Base-by-base conservation (phyloP, 192 early-diverging fungal genomes). In the Chytriomyces confervae region DNA sequence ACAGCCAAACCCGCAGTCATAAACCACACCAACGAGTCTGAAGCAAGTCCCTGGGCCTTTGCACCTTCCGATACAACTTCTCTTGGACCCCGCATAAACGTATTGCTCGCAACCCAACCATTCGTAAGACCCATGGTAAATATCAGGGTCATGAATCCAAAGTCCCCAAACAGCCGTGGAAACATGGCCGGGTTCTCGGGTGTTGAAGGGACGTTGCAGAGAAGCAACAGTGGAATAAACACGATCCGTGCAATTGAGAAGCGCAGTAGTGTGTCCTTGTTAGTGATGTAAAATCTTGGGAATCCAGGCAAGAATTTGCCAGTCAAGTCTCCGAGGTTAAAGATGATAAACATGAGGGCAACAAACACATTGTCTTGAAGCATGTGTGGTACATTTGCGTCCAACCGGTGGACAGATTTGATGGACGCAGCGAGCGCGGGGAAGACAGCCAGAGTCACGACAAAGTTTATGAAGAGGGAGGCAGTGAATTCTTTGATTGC, bases 71-170 rank as follows among this genome's bases (percentile, higher is more conserved):
- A 24, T 13, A 29, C n/a, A 20, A 20, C 57, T 16, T 60, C 57
- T 20, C n/a, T 46, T 11, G 69, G 69, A 10, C 69, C 69, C 20
- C 18, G 24, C 47, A 53, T 72, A 13, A 72, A 36, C 5, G 57
- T 27, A 29, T 57, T 16, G 57, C 69, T 72, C 4, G n/a, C 69
- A 72, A 72, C 48, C 69, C 69, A 72, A 7, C 69, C 69, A 61
- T 72, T 72, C 24, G 69, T 60, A 8, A 72, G 11, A 7, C 69
- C 69, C 18, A 72, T 45, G 5, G 45, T n/a, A 50, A 72, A 72
- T 9, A 72, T 27, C 13, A 72, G 18, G 51, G 27, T 57, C 50
- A 72, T 72, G 36, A 72, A 72, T 44, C 13, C 47, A 18, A 24
- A 10, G 57, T 72, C 69, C 7, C 69, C 69, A 57, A 72, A 60